phyloP scores from a whole-genome alignment of 768 basidiomycete species.

The Boletus subparvulus region DNA sequence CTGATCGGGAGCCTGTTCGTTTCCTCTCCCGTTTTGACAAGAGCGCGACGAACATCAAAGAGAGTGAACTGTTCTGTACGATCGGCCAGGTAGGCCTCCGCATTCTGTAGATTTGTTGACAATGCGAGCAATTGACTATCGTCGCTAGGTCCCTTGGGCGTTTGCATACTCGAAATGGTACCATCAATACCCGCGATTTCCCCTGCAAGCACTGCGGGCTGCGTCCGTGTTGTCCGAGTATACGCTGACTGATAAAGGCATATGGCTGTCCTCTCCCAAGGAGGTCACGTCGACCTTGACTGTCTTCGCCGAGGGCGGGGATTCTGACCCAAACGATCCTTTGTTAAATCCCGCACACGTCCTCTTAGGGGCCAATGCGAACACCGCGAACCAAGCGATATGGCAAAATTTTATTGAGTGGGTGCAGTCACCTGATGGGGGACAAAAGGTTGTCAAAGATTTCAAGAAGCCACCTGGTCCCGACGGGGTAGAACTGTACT shows the following conservation, averaged over 20 bases:
- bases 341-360: slow-evolving; percentile 51
- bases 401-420: slow-evolving; percentile 45
- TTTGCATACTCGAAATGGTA: slow-evolving; percentile 55
- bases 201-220: slow-evolving; percentile 46
- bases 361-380: slow-evolving; percentile 35
- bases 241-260: slow-evolving; percentile 52
- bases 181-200: slow-evolving; percentile 56
- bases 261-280: slow-evolving; percentile 43
- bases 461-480: slow-evolving; percentile 33
- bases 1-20: slow-evolving; percentile 38
- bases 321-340: slow-evolving; percentile 37
- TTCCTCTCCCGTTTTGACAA: slow-evolving; percentile 60
- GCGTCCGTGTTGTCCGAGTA: slow-evolving; percentile 51
- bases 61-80: slow-evolving; percentile 46
- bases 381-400: slow-evolving; percentile 27
- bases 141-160: slow-evolving; percentile 53
- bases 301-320: slow-evolving; percentile 43
- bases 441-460: slow-evolving; percentile 41
- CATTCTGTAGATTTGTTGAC: background rate
- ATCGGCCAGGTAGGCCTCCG: slow-evolving; percentile 45
- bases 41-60: slow-evolving; percentile 60
- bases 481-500: slow-evolving; percentile 33
- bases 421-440: slow-evolving; percentile 41
- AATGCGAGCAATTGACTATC: background rate
- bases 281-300: slow-evolving; percentile 33